Conservation (phyloP, 495 filamentous ascomycete genomes). For the Astrothelium macrocarpum region DNA sequence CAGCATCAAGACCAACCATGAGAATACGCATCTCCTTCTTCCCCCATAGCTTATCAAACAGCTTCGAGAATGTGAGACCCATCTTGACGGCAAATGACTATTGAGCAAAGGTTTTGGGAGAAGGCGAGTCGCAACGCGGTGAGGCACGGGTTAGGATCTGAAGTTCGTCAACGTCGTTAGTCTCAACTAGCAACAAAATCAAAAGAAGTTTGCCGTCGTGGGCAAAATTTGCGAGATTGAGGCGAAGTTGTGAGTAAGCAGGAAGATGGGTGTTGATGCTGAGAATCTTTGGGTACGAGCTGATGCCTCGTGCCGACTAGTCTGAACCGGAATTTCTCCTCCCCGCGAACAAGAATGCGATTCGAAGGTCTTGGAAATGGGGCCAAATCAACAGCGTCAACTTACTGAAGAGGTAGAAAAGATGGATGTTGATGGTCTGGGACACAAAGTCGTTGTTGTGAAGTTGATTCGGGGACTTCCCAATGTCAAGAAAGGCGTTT, state of each 20-base stretch:
- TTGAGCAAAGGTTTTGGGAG: not conserved
- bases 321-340: not conserved
- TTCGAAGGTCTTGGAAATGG: not conserved
- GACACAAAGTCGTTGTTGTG: not conserved
- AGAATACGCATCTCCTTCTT: conserved; percentile 99
- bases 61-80: conserved; percentile 88
- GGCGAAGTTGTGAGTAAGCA: not conserved
- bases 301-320: conserved; percentile 1
- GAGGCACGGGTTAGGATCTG: not conserved
- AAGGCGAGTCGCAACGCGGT: not conserved
- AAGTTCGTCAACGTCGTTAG: not conserved
- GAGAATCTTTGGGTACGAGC: conserved; percentile 4
- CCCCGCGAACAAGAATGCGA: not conserved
- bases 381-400: not conserved
- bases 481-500: not conserved
- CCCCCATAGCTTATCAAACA: conserved; percentile 91
- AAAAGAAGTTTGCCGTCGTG: not conserved
- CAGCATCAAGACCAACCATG: conserved; percentile 98
- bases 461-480: not conserved
- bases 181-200: not conserved
- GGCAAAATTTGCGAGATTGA: not conserved
- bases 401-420: not conserved
- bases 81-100: conserved; percentile 51
- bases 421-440: not conserved
- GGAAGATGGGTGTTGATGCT: not conserved